Percentiles rank a stretch among this genome's conserved stretches.
phyloP scores from a whole-genome alignment of 345 rosid species.

The Psidium friedrichsthalianum region DNA sequence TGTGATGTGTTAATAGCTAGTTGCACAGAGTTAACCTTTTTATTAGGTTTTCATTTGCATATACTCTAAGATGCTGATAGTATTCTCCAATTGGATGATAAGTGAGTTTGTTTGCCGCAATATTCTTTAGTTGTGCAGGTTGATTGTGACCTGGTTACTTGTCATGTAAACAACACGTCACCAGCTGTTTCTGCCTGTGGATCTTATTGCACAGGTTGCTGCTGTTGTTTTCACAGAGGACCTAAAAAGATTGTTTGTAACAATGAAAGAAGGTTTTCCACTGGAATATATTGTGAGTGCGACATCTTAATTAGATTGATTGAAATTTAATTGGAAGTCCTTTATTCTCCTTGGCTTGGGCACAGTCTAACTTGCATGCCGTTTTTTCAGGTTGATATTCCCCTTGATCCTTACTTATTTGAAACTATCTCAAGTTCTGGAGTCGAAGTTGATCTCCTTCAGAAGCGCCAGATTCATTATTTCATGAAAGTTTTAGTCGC shows the following conservation, averaged over 20 bases:
- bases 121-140: background rate
- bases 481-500: constrained; percentile 76
- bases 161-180: background rate
- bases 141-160: background rate
- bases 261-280: constrained; percentile 96
- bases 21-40: background rate
- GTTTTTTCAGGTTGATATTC: constrained; percentile 72
- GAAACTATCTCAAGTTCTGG: constrained; percentile 77
- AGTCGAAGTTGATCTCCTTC: constrained; percentile 94
- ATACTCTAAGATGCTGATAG: background rate
- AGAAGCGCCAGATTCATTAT: constrained; percentile 82
- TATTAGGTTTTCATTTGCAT: background rate
- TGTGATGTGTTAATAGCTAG: background rate
- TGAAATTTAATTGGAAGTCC: background rate
- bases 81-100: background rate
- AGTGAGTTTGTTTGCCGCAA: background rate
- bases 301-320: background rate
- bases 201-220: constrained; percentile 55
- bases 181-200: constrained; percentile 1
- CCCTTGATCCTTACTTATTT: constrained; percentile 86
- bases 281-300: constrained; percentile 79
- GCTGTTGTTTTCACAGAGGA: constrained; percentile 95
- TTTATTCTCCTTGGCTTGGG: background rate
- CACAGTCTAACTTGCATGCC: background rate
- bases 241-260: constrained; percentile 72